Evolutionary conservation across 805 yeast species (phyloP).

Genomic region (Pichia nanzhaoensis): DNA sequence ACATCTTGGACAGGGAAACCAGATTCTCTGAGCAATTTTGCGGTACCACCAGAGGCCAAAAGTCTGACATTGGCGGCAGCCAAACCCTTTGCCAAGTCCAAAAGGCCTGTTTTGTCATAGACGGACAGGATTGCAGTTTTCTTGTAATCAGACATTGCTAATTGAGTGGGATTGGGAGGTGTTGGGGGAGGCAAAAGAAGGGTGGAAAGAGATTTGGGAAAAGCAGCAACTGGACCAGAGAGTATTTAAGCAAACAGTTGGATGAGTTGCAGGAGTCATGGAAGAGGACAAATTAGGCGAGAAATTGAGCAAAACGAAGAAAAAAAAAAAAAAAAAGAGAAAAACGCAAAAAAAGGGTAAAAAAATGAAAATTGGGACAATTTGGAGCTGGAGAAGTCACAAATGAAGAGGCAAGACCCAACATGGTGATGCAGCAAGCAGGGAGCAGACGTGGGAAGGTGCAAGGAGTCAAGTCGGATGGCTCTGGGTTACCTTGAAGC

Average conservation of each 20-base stretch:
- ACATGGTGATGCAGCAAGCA: too few relatives aligned
- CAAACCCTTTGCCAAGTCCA: constrained; percentile 94
- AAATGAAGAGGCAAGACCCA: too few relatives aligned
- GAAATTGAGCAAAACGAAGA: not conserved
- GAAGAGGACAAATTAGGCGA: too few relatives aligned
- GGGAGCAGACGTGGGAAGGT: too few relatives aligned
- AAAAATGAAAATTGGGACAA: too few relatives aligned
- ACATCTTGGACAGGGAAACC: constrained; percentile 98
- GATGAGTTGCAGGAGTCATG: not conserved
- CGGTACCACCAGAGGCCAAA: constrained; percentile 97
- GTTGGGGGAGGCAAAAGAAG: not conserved
- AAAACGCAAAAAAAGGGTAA: not conserved
- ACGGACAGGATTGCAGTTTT: constrained; percentile 95
- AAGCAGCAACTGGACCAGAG: not conserved
- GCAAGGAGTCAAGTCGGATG: too few relatives aligned
- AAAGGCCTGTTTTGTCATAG: constrained; percentile 92
- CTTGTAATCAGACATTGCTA: constrained; percentile 29
- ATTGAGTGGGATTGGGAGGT: not conserved
- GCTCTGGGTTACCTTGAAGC: too few relatives aligned
- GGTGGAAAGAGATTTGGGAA: not conserved
- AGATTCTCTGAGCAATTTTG: constrained; percentile 88
- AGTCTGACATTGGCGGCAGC: constrained; percentile 83
- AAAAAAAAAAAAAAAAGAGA: not conserved
- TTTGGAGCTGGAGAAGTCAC: too few relatives aligned
- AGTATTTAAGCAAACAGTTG: not conserved